Conservation (phyloP, 805 yeast genomes). For the Wickerhamiella hasegawae region DNA sequence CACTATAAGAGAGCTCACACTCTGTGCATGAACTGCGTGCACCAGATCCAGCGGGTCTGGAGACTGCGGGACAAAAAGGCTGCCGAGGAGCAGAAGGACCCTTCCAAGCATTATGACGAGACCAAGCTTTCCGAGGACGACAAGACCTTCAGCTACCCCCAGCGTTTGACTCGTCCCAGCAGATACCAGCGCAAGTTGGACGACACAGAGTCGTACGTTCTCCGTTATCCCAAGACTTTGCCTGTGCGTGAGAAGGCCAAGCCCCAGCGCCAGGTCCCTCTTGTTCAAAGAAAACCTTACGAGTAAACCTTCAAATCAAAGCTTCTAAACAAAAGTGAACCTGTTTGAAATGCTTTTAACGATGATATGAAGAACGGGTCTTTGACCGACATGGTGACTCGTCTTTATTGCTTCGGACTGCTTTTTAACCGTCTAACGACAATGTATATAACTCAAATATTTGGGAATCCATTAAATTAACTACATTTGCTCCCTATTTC, state of each 20-base stretch:
- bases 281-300: neutral
- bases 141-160: conserved; percentile 15
- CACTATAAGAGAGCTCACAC: conserved; percentile 79
- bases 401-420: no score
- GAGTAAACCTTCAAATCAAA: no score
- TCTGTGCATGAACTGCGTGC: conserved; percentile 84
- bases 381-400: no score
- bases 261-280: neutral
- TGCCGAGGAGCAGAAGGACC: conserved; percentile 10
- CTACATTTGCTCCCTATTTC: no score
- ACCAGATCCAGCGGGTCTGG: conserved; percentile 65
- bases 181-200: conserved; percentile 30
- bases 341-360: no score
- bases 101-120: conserved; percentile 15
- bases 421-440: no score
- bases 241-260: conserved; percentile 28
- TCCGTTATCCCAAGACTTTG: conserved; percentile 37
- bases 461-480: no score
- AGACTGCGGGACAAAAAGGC: conserved; percentile 22
- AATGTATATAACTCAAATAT: no score
- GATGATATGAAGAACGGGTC: no score
- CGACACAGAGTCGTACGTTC: conserved; percentile 39
- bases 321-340: no score
- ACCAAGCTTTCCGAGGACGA: conserved; percentile 9
- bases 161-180: conserved; percentile 16